Evolutionary conservation across 2,329 filamentous ascomycete species (phyloP), one percentile per base, ranked within the genome.

Genomic region (Colletotrichum destructivum): DNA sequence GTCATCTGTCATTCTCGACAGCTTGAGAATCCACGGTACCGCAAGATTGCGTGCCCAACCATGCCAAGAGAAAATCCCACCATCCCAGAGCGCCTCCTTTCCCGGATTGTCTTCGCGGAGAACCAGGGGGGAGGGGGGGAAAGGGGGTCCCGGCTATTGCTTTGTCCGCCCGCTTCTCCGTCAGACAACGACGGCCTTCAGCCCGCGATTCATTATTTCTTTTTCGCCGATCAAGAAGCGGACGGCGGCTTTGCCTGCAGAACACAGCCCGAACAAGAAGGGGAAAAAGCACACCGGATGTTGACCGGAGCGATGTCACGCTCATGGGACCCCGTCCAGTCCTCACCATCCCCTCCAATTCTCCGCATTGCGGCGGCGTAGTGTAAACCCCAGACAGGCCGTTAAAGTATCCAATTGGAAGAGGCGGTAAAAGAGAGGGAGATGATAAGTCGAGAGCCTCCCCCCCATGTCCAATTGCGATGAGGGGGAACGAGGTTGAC

Each of bases 241-340:
- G 26, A 26, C 26, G 26, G 26, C 26, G 26, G 26, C 26, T 26
- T n/a, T 21, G n/a, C 16, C 21, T 42, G n/a, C 38, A 16, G 26
- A 26, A 26, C 26, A 26, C 26, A 26, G 26, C 26, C 26, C 26
- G 26, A 26, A 26, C 26, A 52, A 26, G 9, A 49, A 51, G 38
- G 11, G 7, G 38, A 38, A 40, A 35, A 16, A 31, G n/a, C 18
- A 40, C 4, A n/a, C 46, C 66, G 61, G 66, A 69, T 35, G 47
- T 63, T 65, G 52, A 65, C 66, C 66, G 61, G 65, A 59, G 61
- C 61, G 61, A 69, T 69, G 66, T 64, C 42, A 65, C 54, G 61
- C 46, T 47, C 47, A 35, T 54, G 52, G 23, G 47, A 26, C 6
- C 6, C 66, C 59, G 54, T 59, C 18, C 40, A 13, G 31, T 21